Conservation (phyloP, 768 basidiomycete species). For the Tricholoma saponaceum region DNA sequence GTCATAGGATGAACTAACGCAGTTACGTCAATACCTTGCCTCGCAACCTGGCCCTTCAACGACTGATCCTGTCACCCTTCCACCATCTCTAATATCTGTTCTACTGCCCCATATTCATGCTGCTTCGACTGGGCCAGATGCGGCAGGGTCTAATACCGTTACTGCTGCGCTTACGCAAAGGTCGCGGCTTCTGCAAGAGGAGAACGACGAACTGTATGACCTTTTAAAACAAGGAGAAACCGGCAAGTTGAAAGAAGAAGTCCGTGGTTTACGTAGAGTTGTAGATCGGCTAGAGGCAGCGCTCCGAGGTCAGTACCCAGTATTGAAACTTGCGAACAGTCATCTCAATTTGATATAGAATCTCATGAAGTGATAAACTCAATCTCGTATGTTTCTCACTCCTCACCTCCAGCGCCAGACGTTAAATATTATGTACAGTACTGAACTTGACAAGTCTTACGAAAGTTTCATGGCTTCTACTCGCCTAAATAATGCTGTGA, state of each 20-base stretch:
- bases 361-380: constrained; percentile 70
- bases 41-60: constrained; percentile 56
- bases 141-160: constrained; percentile 49
- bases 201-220: constrained; percentile 84
- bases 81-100: constrained; percentile 64
- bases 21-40: constrained; percentile 61
- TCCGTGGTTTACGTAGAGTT: constrained; percentile 60
- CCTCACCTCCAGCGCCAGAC: constrained; percentile 10
- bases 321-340: neutral
- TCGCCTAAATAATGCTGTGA: constrained; percentile 36
- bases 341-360: constrained; percentile 38
- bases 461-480: constrained; percentile 50
- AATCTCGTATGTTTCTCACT: constrained; percentile 57
- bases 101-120: constrained; percentile 63
- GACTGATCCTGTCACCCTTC: constrained; percentile 63
- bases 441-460: constrained; percentile 75
- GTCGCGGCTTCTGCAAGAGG: constrained; percentile 70
- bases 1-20: constrained; percentile 66
- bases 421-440: constrained; percentile 34
- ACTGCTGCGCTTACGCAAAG: constrained; percentile 74
- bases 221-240: constrained; percentile 72
- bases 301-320: constrained; percentile 57
- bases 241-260: constrained; percentile 79
- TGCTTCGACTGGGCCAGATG: constrained; percentile 25
- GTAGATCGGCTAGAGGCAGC: constrained; percentile 71